A percentile compares a stretch with the other conserved stretches of the same genome.
Conservation (phyloP, 2,329 filamentous ascomycete species). For the Endocalyx cinctus region DNA sequence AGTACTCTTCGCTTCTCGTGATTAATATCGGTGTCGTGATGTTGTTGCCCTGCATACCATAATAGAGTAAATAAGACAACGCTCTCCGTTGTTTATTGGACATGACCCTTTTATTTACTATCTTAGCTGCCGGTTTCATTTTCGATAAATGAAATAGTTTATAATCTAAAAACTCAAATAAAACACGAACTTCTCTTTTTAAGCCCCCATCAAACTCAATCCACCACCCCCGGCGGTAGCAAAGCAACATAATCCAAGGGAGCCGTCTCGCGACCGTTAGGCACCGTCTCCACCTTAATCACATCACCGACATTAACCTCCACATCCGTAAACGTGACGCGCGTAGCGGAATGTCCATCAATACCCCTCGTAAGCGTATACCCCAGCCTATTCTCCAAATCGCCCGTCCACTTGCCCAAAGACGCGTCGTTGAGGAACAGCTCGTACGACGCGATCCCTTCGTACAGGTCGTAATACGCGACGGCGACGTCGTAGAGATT, state of each 20-base stretch:
- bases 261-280: constrained; percentile 58
- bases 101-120: no score
- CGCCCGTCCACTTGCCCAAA: constrained; percentile 55
- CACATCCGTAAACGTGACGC: constrained; percentile 46
- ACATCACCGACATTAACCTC: constrained; percentile 20
- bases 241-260: constrained; percentile 64
- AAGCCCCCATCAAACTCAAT: constrained; percentile 37
- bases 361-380: constrained; percentile 54
- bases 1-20: no score
- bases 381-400: constrained; percentile 55
- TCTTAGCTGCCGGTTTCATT: no score
- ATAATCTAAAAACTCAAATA: no score
- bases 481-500: constrained; percentile 60
- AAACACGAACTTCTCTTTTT: no score
- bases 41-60: no score
- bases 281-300: constrained; percentile 41
- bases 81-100: no score
- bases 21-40: no score
- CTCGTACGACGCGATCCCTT: constrained; percentile 53
- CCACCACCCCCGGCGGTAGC: constrained; percentile 52
- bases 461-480: constrained; percentile 61
- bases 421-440: constrained; percentile 47
- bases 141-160: no score
- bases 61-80: no score
- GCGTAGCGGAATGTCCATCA: constrained; percentile 61